Evolutionary conservation across 768 basidiomycete genomes (phyloP), one percentile per base, ranked within the genome.

Genomic region (Fibroporia radiculosa): DNA sequence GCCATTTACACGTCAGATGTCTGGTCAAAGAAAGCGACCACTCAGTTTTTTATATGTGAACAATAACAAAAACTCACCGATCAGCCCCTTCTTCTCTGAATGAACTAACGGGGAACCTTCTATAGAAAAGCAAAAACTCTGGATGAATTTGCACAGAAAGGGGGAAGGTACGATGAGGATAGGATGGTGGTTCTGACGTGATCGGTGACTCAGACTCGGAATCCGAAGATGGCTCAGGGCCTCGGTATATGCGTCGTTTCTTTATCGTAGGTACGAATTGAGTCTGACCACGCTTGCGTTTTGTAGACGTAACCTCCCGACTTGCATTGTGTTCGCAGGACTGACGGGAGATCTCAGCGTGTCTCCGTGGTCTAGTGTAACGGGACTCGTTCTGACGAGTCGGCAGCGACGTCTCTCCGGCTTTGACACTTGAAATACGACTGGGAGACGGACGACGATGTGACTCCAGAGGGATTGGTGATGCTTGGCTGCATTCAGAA

Each of bases 41-140:
- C n/a, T n/a, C n/a, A n/a, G n/a, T n/a, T 7, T 36, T 10, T 13
- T 7, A 18, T 19, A 24, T 0, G 12, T 33, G n/a, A 25, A n/a
- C 1, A 16, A n/a, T 8, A 18, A 28, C 12, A 40, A 22, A 40
- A 44, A 58, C 68, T 49, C 61, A 80, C 77, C 56, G 56, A 28
- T 56, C 55, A 27, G 67, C 65, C 14, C 65, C 55, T 22, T 61
- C 53, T 19, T 70, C 66, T 32, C 74, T 67, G 49, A 72, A 79
- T 4, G 79, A 73, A 51, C 79, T 81, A 43, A 72, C 68, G 4
- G 84, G 81, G 56, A 84, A 90, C 6, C 78, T 75, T 44, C 82
- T 65, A 59, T 90, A 90, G 49, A 85, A 74, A 16, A 80, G 71
- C 31, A 78, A 62, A 54, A 80, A 86, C 24, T 65, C 61, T 1